These are phyloP conservation scores for Coemansia furcata DNA, from an alignment of 192 early-diverging fungal genomes.

Conservation along the genomic window DNA sequence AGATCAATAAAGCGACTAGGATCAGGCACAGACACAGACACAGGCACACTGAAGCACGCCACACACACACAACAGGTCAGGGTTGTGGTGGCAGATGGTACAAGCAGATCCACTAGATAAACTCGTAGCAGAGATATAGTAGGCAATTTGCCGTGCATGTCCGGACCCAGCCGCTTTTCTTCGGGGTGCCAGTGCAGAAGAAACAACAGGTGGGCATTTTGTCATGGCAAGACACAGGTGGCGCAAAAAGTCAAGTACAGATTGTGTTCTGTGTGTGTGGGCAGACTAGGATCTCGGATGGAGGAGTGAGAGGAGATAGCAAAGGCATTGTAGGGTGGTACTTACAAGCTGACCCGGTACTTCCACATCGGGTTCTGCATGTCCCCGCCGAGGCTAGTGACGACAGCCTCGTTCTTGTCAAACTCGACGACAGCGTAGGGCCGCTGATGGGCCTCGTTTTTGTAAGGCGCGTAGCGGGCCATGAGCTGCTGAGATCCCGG, in stretches of 20 bases:
- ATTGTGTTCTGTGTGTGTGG: neutral
- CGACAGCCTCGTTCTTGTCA: slow-evolving; percentile 91
- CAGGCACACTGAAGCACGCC: neutral
- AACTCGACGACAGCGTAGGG: slow-evolving; percentile 92
- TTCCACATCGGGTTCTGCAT: slow-evolving; percentile 73
- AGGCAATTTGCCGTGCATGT: slow-evolving; percentile 8
- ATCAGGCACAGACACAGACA: neutral
- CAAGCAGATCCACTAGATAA: neutral
- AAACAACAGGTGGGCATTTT: neutral
- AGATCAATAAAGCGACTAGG: neutral
- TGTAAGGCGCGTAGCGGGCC: slow-evolving; percentile 55
- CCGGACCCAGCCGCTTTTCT: neutral
- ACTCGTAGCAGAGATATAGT: slow-evolving; percentile 1
- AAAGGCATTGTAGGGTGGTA: slow-evolving; percentile 7
- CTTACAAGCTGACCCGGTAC: slow-evolving; percentile 78
- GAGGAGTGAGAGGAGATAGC: neutral
- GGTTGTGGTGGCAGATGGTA: neutral
- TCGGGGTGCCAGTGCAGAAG: neutral
- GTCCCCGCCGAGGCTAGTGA: slow-evolving; percentile 77
- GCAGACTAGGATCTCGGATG: neutral
- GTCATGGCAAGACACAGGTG: neutral
- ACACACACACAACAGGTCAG: neutral
- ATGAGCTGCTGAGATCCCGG: slow-evolving; percentile 58
- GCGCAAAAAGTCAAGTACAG: neutral
- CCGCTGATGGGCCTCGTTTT: slow-evolving; percentile 62